These are phyloP conservation scores for Ophioceras dolichostomum DNA, from an alignment of 2,329 filamentous ascomycete species.

Conservation along the genomic window DNA sequence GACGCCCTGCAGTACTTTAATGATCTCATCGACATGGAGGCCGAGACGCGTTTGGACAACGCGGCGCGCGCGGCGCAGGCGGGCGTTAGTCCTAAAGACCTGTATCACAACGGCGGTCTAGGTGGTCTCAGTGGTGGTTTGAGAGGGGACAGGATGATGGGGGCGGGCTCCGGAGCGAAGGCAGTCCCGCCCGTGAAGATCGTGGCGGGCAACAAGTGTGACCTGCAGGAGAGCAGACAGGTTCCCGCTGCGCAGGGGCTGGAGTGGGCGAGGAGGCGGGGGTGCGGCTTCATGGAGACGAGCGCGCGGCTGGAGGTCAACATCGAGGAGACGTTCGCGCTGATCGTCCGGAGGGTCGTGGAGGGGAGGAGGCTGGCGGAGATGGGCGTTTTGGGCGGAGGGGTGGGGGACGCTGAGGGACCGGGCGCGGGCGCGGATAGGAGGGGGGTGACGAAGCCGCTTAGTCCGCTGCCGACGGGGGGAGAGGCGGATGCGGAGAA, in stretches of 20 bases:
- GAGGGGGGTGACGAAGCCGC: constrained; percentile 43
- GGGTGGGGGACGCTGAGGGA: no score
- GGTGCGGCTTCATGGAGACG: constrained; percentile 85
- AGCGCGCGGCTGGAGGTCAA: constrained; percentile 76
- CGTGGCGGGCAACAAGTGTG: constrained; percentile 78
- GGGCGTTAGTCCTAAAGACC: constrained; percentile 18
- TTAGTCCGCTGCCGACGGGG: constrained; percentile 37
- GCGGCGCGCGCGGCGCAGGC: constrained; percentile 37
- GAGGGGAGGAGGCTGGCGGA: constrained; percentile 41
- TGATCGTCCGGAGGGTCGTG: constrained; percentile 49
- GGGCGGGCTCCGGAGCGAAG: constrained; percentile 25
- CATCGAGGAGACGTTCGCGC: constrained; percentile 78
- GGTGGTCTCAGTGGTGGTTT: no score
- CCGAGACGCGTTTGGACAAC: constrained; percentile 55
- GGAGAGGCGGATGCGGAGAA: constrained; percentile 16
- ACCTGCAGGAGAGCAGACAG: constrained; percentile 56
- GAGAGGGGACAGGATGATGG: constrained; percentile 15
- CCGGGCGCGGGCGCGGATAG: constrained; percentile 31
- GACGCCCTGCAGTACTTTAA: constrained; percentile 67
- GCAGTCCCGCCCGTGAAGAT: constrained; percentile 67
- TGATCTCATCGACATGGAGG: constrained; percentile 74
- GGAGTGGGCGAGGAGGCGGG: constrained; percentile 61
- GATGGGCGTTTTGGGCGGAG: constrained; percentile 26
- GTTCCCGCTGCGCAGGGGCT: constrained; percentile 60
- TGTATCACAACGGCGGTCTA: constrained; percentile 13